Conservation (phyloP, 257 asterid genomes). For the Hygrophila difformis region DNA sequence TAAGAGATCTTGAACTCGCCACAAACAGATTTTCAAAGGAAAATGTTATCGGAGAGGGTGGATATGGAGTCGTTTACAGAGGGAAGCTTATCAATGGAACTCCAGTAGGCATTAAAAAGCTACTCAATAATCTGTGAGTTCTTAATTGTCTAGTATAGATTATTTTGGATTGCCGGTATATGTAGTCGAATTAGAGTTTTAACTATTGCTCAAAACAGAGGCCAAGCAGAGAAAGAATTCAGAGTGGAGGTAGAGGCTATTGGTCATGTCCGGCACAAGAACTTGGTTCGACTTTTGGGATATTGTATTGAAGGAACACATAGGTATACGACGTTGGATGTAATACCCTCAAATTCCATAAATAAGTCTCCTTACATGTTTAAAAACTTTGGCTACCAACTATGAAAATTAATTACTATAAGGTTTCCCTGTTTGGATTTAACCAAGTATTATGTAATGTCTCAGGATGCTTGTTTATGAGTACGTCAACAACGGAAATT, state of each 20-base stretch:
- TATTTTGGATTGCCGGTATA: too few relatives aligned
- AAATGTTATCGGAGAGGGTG: conserved; percentile 90
- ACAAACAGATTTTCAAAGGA: conserved; percentile 81
- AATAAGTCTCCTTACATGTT: not conserved
- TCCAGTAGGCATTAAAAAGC: conserved; percentile 84
- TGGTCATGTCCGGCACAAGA: conserved; percentile 92
- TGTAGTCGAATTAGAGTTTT: too few relatives aligned
- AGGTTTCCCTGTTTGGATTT: too few relatives aligned
- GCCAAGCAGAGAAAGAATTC: conserved; percentile 97
- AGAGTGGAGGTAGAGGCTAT: conserved; percentile 95
- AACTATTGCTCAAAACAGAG: conserved; percentile 29
- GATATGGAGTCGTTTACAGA: conserved; percentile 84
- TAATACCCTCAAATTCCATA: not conserved
- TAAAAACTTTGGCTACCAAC: too few relatives aligned
- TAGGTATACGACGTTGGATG: conserved; percentile 37
- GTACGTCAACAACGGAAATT: conserved; percentile 79
- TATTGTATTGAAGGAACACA: conserved; percentile 98
- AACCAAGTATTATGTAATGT: conserved; percentile 1
- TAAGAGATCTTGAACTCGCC: conserved; percentile 79
- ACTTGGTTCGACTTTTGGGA: conserved; percentile 92
- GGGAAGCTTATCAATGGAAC: conserved; percentile 78
- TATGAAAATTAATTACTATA: too few relatives aligned
- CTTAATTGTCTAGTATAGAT: conserved; percentile 2
- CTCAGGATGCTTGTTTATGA: conserved; percentile 79
- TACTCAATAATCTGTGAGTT: conserved; percentile 91